phyloP scores from a whole-genome alignment of 805 yeast genomes.

The Dipodascopsis uninucleata region DNA sequence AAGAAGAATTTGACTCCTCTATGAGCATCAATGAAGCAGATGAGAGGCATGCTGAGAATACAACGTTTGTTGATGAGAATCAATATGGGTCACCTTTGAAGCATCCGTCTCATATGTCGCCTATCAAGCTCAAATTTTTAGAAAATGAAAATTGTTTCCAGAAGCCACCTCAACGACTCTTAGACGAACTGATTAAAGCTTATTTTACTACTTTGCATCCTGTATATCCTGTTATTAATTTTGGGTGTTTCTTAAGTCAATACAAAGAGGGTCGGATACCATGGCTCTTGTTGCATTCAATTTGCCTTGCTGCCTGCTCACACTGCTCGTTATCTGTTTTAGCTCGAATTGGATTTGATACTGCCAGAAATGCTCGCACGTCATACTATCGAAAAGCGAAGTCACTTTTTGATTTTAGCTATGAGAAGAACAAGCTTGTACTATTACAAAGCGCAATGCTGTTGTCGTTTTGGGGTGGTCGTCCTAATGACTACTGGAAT shows the following conservation, averaged over 20 bases:
- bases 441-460: conserved; percentile 13
- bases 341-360: neutral
- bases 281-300: conserved; percentile 15
- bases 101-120: conserved; percentile 12
- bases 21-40: too few relatives aligned
- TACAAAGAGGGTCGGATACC: conserved; percentile 10
- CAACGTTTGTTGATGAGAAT: too few relatives aligned
- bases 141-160: conserved; percentile 9
- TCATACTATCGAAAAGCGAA: conserved; percentile 17
- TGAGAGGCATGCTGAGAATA: too few relatives aligned
- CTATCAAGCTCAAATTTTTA: conserved; percentile 10
- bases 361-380: conserved; percentile 23
- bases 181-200: conserved; percentile 10
- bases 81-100: too few relatives aligned
- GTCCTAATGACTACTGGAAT: conserved; percentile 23
- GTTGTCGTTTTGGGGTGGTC: conserved; percentile 23
- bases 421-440: conserved; percentile 15
- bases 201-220: conserved; percentile 22
- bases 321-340: conserved; percentile 10
- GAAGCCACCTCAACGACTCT: conserved; percentile 7
- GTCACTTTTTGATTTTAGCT: conserved; percentile 18
- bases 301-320: conserved; percentile 18
- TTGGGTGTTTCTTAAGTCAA: conserved; percentile 7
- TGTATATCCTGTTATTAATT: conserved; percentile 16
- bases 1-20: too few relatives aligned